These are phyloP conservation scores for Carex kokanica DNA, from an alignment of 176 grass and related monocot species.

Conservation along the genomic window DNA sequence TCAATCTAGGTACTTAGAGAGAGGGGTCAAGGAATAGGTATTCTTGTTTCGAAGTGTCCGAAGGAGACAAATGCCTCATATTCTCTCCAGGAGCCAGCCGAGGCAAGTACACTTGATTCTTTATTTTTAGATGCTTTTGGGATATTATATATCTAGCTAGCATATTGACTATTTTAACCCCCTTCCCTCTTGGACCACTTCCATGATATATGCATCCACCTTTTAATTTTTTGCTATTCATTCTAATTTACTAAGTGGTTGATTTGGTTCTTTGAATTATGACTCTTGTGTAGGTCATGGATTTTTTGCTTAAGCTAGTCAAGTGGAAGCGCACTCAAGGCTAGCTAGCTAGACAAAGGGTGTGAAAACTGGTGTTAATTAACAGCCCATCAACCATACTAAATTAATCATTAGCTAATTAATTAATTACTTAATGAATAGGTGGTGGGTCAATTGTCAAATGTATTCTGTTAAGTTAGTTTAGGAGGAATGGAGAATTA, in stretches of 20 bases:
- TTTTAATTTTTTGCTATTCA: not conserved
- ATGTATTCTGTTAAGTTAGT: constrained; percentile 16
- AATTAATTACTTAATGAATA: constrained; percentile 18
- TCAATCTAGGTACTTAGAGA: constrained; percentile 41
- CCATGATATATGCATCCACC: not conserved
- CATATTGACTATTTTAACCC: not conserved
- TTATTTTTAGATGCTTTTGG: constrained; percentile 31
- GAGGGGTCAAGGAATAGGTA: constrained; percentile 67
- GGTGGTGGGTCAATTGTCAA: constrained; percentile 13
- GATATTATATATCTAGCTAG: not conserved
- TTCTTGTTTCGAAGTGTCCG: constrained; percentile 85
- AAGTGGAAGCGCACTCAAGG: constrained; percentile 47
- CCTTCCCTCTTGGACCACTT: not conserved
- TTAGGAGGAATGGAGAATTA: constrained; percentile 12
- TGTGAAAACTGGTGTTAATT: constrained; percentile 16
- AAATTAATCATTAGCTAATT: constrained; percentile 4
- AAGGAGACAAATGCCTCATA: constrained; percentile 85
- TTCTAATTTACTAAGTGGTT: constrained; percentile 23
- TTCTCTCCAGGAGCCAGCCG: constrained; percentile 76
- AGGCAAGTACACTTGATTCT: constrained; percentile 41
- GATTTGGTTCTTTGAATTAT: constrained; percentile 16
- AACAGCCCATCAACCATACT: constrained; percentile 28
- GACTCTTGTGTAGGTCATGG: constrained; percentile 40
- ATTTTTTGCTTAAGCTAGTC: constrained; percentile 43
- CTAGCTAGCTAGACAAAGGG: constrained; percentile 16